phyloP scores from a whole-genome alignment of 2,329 filamentous ascomycete genomes.

The Coccinonectria pachysandricola region DNA sequence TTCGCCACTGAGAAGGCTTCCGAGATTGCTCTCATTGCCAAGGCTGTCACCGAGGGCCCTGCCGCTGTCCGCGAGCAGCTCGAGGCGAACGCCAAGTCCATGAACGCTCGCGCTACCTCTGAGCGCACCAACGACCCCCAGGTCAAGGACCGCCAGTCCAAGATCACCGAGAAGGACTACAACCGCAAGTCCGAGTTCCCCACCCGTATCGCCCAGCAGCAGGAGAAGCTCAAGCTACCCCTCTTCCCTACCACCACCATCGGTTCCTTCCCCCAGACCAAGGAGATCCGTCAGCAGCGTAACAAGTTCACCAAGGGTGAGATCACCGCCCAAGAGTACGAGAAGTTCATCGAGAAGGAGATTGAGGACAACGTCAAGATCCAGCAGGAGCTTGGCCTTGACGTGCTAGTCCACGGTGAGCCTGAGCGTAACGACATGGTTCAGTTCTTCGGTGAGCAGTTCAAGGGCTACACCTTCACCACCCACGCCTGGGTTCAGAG shows the following conservation, averaged over 20 bases:
- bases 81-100: slow-evolving; percentile 92
- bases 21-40: slow-evolving; percentile 88
- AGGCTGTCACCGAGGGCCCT: slow-evolving; percentile 90
- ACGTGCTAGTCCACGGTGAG: slow-evolving; percentile 97
- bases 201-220: slow-evolving; percentile 74
- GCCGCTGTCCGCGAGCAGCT: slow-evolving; percentile 78
- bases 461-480: slow-evolving; percentile 96
- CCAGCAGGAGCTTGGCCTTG: slow-evolving; percentile 94
- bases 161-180: slow-evolving; percentile 76
- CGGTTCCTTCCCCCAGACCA: slow-evolving; percentile 98
- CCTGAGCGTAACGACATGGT: slow-evolving; percentile 99
- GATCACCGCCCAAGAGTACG: slow-evolving; percentile 85
- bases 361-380: slow-evolving; percentile 91
- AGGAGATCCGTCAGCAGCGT: slow-evolving; percentile 92
- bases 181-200: slow-evolving; percentile 88
- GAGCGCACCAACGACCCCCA: slow-evolving; percentile 92
- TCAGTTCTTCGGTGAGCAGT: slow-evolving; percentile 97
- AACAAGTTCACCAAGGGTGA: slow-evolving; percentile 99
- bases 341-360: slow-evolving; percentile 99
- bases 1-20: slow-evolving; percentile 91
- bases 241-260: slow-evolving; percentile 99
- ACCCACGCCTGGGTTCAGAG: slow-evolving; percentile 98
- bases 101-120: slow-evolving; percentile 83
- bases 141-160: slow-evolving; percentile 92
- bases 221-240: slow-evolving; percentile 85